Evolutionary conservation across 1,284 basidiomycete species (phyloP).

Genomic region (Omphalotus olearius): DNA sequence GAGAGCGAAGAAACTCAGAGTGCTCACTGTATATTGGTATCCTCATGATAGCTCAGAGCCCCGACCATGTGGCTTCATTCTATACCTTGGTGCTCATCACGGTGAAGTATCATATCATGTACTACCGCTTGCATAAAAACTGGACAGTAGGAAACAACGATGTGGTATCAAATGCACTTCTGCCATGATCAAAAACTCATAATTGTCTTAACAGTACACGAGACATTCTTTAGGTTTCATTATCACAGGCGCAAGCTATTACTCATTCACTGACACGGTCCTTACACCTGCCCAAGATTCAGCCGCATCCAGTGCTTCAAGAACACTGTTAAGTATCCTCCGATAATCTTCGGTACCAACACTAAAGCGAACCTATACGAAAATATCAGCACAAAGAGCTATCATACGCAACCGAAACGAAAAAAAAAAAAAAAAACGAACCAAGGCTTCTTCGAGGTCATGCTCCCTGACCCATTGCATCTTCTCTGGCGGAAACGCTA

Average conservation of each 20-base stretch:
- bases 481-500: constrained; percentile 57
- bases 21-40: too few species aligned
- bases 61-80: too few species aligned
- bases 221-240: background rate
- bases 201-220: background rate
- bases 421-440: constrained; percentile 32
- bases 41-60: too few species aligned
- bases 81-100: too few species aligned
- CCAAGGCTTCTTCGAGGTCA: constrained; percentile 51
- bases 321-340: constrained; percentile 4
- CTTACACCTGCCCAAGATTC: background rate
- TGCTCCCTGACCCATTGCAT: constrained; percentile 55
- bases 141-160: too few species aligned
- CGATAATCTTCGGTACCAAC: constrained; percentile 4
- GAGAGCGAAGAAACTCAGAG: too few species aligned
- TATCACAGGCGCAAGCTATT: too few species aligned
- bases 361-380: constrained; percentile 4
- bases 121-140: too few species aligned
- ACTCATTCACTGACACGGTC: too few species aligned
- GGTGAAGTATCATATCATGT: too few species aligned
- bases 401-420: background rate
- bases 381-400: background rate
- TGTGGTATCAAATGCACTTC: too few species aligned
- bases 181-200: too few species aligned
- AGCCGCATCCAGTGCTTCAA: constrained; percentile 2